Percentiles rank a stretch among this genome's conserved stretches.
Conservation (phyloP, 768 basidiomycete species). For the Tubosaeta sp. region DNA sequence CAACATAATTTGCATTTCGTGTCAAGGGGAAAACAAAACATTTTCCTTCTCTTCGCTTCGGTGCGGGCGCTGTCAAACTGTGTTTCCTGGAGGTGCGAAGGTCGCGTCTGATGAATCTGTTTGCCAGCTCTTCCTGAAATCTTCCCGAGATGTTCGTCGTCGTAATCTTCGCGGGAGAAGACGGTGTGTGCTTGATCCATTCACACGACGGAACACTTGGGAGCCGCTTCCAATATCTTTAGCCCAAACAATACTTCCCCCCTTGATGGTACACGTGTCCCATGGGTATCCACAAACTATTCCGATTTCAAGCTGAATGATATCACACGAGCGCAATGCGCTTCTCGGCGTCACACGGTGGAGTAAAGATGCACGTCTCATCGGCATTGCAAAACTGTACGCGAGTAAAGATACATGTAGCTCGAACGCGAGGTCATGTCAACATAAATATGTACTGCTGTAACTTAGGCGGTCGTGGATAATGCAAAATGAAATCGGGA, state of each 20-base stretch:
- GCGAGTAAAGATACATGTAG: conserved; percentile 24
- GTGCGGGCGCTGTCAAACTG: not conserved
- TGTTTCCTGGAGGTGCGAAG: not conserved
- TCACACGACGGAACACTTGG: conserved; percentile 15
- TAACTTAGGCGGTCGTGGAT: conserved; percentile 11
- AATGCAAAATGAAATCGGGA: conserved; percentile 5
- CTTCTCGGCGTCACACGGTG: not conserved
- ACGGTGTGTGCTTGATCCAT: conserved; percentile 9
- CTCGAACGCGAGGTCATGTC: conserved; percentile 8
- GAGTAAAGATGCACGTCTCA: not conserved
- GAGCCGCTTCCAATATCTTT: conserved; percentile 9
- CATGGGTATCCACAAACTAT: not conserved
- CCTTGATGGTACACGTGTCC: conserved; percentile 9
- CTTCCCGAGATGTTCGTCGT: conserved; percentile 2
- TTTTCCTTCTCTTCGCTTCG: not conserved
- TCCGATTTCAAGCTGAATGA: conserved; percentile 8
- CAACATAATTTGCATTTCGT: not conserved
- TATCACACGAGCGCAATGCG: conserved; percentile 1
- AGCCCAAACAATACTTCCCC: conserved; percentile 1
- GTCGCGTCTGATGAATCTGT: not conserved
- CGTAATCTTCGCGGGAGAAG: conserved; percentile 30
- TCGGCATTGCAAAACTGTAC: conserved; percentile 6
- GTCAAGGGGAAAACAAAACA: not conserved
- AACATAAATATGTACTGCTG: conserved; percentile 10
- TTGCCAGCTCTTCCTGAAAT: not conserved